Percentiles rank a stretch among this genome's conserved stretches.
These are phyloP conservation scores for Coemansia sp. DNA, from an alignment of 192 early-diverging fungal genomes.

Conservation along the genomic window DNA sequence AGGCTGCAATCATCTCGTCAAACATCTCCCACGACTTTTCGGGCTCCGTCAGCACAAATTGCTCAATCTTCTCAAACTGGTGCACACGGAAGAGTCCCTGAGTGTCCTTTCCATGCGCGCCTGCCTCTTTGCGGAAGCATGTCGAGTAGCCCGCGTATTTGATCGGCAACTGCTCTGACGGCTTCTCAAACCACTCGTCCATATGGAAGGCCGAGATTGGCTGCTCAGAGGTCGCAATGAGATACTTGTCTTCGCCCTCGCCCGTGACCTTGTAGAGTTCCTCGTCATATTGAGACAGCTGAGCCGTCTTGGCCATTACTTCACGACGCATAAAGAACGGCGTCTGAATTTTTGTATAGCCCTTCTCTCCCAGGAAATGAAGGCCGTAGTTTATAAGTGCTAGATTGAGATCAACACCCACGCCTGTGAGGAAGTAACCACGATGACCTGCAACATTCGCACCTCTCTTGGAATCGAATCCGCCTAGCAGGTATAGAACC, in stretches of 20 bases:
- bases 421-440: constrained; percentile 95
- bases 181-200: constrained; percentile 93
- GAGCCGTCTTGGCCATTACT: constrained; percentile 98
- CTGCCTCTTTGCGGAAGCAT: constrained; percentile 99
- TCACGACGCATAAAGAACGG: constrained; percentile 98
- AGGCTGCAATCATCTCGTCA: constrained; percentile 87
- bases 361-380: constrained; percentile 76
- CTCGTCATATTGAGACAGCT: constrained; percentile 96
- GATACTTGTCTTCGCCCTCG: constrained; percentile 88
- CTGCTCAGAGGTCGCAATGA: constrained; percentile 99
- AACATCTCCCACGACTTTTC: constrained; percentile 99
- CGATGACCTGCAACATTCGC: constrained; percentile 97
- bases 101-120: constrained; percentile 94
- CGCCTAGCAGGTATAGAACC: constrained; percentile 85
- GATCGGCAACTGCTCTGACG: constrained; percentile 86
- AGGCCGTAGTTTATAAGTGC: constrained; percentile 96
- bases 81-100: constrained; percentile 99
- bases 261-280: constrained; percentile 92
- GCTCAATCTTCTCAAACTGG: constrained; percentile 99
- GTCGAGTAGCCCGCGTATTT: constrained; percentile 96
- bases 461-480: constrained; percentile 86
- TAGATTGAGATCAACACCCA: constrained; percentile 94
- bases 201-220: constrained; percentile 97
- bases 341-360: constrained; percentile 92
- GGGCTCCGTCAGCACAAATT: constrained; percentile 94